Conservation (phyloP, 1,284 basidiomycete genomes). For the Ceratobasidium sp. region DNA sequence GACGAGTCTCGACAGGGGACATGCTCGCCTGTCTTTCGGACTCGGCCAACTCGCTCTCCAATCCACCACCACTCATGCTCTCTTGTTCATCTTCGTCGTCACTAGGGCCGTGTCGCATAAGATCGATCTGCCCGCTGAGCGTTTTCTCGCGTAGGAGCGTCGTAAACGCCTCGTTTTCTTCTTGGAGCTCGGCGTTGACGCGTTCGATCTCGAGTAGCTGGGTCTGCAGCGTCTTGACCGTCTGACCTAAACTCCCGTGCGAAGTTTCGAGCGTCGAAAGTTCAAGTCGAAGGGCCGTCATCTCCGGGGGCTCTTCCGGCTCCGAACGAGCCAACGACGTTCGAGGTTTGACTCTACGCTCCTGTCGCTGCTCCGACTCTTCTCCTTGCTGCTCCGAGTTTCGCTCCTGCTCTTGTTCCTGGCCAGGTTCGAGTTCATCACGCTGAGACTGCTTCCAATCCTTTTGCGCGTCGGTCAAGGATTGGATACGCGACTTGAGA, state of each 20-base stretch:
- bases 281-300: constrained; percentile 82
- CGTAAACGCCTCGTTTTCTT: constrained; percentile 96
- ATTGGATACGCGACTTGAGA: constrained; percentile 86
- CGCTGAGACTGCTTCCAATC: constrained; percentile 30
- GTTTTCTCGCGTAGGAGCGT: constrained; percentile 90
- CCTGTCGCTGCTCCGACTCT: no score
- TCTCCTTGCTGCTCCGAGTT: constrained; percentile 53
- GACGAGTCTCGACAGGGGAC: constrained; percentile 51
- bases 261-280: constrained; percentile 84
- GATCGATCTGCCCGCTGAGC: constrained; percentile 84
- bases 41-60: constrained; percentile 46
- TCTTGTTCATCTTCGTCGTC: constrained; percentile 59
- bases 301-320: constrained; percentile 81
- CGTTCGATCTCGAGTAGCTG: constrained; percentile 82
- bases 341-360: constrained; percentile 61
- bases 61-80: constrained; percentile 50
- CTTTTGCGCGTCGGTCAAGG: constrained; percentile 75
- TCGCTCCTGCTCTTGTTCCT: constrained; percentile 38
- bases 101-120: constrained; percentile 63
- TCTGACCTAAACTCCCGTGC: constrained; percentile 81
- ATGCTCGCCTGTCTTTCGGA: constrained; percentile 49
- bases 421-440: constrained; percentile 9
- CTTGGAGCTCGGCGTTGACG: constrained; percentile 79
- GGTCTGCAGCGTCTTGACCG: constrained; percentile 77
- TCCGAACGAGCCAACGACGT: constrained; percentile 63